A percentile compares a stretch with the other conserved stretches of the same genome.
These are phyloP conservation scores for Eutrema yunnanense DNA, from an alignment of 345 rosid genomes.

Conservation along the genomic window DNA sequence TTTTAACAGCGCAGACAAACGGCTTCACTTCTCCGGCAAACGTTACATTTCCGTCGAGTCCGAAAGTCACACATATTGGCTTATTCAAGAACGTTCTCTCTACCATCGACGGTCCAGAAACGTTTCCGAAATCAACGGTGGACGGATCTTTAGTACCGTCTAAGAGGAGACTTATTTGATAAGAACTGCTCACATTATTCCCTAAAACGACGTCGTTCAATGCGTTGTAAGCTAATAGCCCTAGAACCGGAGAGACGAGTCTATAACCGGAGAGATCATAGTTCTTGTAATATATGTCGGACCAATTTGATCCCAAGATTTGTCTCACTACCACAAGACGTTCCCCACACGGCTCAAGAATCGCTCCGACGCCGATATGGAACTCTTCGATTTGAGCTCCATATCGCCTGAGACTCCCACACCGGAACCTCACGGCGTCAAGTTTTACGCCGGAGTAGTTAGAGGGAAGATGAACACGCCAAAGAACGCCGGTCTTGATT, in stretches of 20 bases:
- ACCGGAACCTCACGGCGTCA: constrained; percentile 56
- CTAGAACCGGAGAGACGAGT: constrained; percentile 73
- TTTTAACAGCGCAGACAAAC: constrained; percentile 49
- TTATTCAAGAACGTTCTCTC: constrained; percentile 30
- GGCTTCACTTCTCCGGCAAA: constrained; percentile 42
- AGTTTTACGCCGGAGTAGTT: constrained; percentile 68
- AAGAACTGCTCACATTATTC: constrained; percentile 37
- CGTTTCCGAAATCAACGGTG: constrained; percentile 51
- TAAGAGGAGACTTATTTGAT: constrained; percentile 49
- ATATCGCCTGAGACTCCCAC: constrained; percentile 84
- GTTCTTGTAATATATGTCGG: constrained; percentile 52
- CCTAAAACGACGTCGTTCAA: constrained; percentile 23
- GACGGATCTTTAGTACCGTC: constrained; percentile 41
- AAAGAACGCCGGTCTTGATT: constrained; percentile 52
- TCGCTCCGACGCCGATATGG: constrained; percentile 50
- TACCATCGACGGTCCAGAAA: constrained; percentile 1
- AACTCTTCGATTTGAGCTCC: constrained; percentile 77
- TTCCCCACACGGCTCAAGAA: constrained; percentile 71
- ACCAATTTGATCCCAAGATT: constrained; percentile 65
- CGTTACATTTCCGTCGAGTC: constrained; percentile 51
- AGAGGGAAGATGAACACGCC: constrained; percentile 49
- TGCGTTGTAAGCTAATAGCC: constrained; percentile 70
- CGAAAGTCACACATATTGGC: constrained; percentile 69
- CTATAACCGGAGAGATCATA: constrained; percentile 76
- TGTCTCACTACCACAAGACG: constrained; percentile 79